These are phyloP conservation scores for Cylindrotheca fusiformis DNA, from an alignment of 108 stramenopile species.

Conservation along the genomic window DNA sequence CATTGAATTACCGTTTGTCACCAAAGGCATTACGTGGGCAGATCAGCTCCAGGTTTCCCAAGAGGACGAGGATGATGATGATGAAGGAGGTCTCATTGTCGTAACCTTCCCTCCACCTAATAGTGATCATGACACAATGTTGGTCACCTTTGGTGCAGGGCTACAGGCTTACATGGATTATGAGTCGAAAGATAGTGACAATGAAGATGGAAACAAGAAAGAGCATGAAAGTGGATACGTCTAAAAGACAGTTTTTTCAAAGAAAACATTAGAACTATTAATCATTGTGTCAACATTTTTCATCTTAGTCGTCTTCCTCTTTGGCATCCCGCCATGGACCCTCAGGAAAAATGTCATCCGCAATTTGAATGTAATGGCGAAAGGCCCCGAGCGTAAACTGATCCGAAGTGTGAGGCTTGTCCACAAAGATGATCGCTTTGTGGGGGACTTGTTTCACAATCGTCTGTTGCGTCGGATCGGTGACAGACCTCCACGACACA, in stretches of 20 bases:
- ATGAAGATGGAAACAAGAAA: neutral
- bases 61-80: constrained; percentile 30
- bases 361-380: constrained; percentile 65
- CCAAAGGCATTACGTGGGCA: constrained; percentile 29
- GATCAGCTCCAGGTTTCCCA: constrained; percentile 6
- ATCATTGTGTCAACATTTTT: constrained; percentile 1
- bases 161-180: constrained; percentile 44
- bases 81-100: constrained; percentile 33
- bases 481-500: constrained; percentile 4
- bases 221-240: constrained; percentile 12
- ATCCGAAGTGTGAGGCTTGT: constrained; percentile 43
- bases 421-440: constrained; percentile 60
- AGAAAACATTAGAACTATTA: constrained; percentile 1
- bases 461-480: constrained; percentile 5
- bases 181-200: neutral
- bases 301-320: constrained; percentile 1
- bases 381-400: constrained; percentile 34
- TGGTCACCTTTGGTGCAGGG: constrained; percentile 35
- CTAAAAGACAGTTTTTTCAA: neutral
- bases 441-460: constrained; percentile 63
- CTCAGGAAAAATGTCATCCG: constrained; percentile 59
- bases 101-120: constrained; percentile 38
- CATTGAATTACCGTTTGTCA: constrained; percentile 29
- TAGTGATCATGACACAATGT: constrained; percentile 14
- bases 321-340: constrained; percentile 42